phyloP scores from a whole-genome alignment of 148 eudicot species.

The Fagopyrum esculentum region DNA sequence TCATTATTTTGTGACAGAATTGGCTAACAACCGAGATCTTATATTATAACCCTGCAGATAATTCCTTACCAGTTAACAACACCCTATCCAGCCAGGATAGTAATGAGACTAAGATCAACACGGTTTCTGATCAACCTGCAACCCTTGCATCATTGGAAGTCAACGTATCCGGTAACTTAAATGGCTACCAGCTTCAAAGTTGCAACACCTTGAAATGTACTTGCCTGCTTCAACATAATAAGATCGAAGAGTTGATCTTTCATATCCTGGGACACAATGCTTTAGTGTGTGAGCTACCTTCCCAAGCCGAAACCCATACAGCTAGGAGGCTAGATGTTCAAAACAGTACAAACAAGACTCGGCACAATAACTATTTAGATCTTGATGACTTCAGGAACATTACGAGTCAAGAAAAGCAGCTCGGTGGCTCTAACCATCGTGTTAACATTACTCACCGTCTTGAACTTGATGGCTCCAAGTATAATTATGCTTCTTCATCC shows the following conservation, averaged over 20 bases:
- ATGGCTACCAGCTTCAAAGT: slow-evolving; percentile 12
- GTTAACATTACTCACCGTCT: slow-evolving; percentile 66
- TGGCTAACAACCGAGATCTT: background rate
- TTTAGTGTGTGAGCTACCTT: slow-evolving; percentile 35
- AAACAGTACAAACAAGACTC: background rate
- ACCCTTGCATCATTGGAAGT: slow-evolving; percentile 28
- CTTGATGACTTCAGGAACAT: slow-evolving; percentile 37
- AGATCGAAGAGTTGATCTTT: slow-evolving; percentile 34
- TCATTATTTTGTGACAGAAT: background rate
- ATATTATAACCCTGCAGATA: background rate
- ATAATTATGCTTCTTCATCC: slow-evolving; percentile 77
- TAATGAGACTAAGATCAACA: background rate
- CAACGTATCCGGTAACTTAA: slow-evolving; percentile 33
- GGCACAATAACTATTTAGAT: slow-evolving; percentile 28
- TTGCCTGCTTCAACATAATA: slow-evolving; percentile 24
- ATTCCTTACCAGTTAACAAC: background rate
- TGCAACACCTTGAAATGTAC: slow-evolving; percentile 21
- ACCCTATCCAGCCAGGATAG: background rate
- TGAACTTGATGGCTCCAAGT: slow-evolving; percentile 81
- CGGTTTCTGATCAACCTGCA: slow-evolving; percentile 16
- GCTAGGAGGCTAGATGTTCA: slow-evolving; percentile 17
- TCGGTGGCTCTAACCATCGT: slow-evolving; percentile 17
- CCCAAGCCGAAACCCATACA: slow-evolving; percentile 22
- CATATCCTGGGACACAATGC: slow-evolving; percentile 34
- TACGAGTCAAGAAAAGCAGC: slow-evolving; percentile 34